These are phyloP conservation scores for Radiomyces spectabilis DNA, from an alignment of 192 early-diverging fungal species.

Conservation along the genomic window DNA sequence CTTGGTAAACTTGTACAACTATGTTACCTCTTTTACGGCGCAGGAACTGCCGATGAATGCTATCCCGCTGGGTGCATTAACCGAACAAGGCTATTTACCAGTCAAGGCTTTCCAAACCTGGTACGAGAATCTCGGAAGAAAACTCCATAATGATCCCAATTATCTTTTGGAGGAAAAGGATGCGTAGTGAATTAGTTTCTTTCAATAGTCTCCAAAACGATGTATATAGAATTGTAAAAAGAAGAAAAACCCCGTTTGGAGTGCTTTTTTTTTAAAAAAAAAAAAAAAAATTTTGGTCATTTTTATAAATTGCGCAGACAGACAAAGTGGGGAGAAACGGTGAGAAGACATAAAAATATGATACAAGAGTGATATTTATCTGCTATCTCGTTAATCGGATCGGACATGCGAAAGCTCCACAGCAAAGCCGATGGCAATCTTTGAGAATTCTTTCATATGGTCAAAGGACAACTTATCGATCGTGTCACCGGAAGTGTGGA, in stretches of 20 bases:
- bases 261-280: too few relatives aligned
- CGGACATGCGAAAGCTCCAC: constrained; percentile 73
- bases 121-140: constrained; percentile 70
- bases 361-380: too few relatives aligned
- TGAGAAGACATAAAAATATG: not conserved
- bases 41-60: constrained; percentile 46
- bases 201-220: too few relatives aligned
- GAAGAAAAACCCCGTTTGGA: too few relatives aligned
- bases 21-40: constrained; percentile 62
- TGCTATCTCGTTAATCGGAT: too few relatives aligned
- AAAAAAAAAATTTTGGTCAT: too few relatives aligned
- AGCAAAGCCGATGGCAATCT: constrained; percentile 77
- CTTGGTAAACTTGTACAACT: constrained; percentile 66
- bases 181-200: not conserved
- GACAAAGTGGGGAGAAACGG: not conserved
- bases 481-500: constrained; percentile 79
- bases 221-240: too few relatives aligned
- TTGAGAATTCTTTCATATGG: constrained; percentile 87
- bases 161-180: not conserved
- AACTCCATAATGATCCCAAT: constrained; percentile 19
- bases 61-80: constrained; percentile 43
- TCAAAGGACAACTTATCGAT: constrained; percentile 70
- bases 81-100: constrained; percentile 40
- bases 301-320: too few relatives aligned
- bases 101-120: constrained; percentile 73